Base-by-base conservation (phyloP, 805 yeast species). In the Saturnispora zaruensis region DNA sequence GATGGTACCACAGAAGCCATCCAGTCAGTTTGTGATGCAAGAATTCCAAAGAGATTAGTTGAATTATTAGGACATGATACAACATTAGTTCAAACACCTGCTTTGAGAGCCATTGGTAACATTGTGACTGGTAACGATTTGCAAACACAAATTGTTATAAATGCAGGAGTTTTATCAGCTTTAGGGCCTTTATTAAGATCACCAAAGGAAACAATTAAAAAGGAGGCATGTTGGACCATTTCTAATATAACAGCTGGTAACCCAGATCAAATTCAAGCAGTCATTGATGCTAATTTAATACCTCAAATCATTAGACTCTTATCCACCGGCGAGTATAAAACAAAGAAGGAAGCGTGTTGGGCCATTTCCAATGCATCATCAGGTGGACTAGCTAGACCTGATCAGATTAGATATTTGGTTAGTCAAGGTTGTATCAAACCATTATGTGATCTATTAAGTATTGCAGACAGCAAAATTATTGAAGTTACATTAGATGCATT, bases 321-420 rank as follows among this genome's bases (percentile, higher is more conserved):
- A 61, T 71, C 77, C 38, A 76, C 79, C 50, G 96, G 93, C 54
- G 98, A 91, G 63, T 90, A 89, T 74, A 90, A 89, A 74, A 91
- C 98, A 33, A 87, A 87, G 67, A 93, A 91, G 69, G 99, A 93
- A 73, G 99, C 99, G 3, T 91, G 98, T 75, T 93, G 99, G 99
- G 98, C 98, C 33, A 85, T 93, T 57, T 89, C 97, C 26, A 93
- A 93, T 66, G 98, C 99, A 36, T 87, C 96, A 16, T 86, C 96
- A 8, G 98, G 98, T 59, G 98, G 97, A 21, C 75, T 89, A 59
- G 74, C 83, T 41, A 84, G 81, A 66, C 98, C 98, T 6, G 96
- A 88, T 53, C 96, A 90, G 66, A 90, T 93, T 60, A 79, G 91
- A 62, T 93, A 89, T 69, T 77, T 93, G 57, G 99, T 93, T 33